A percentile compares a stretch with the other conserved stretches of the same genome.
These are phyloP conservation scores for Penicillium odoratum DNA, from an alignment of 495 filamentous ascomycete species.

Conservation along the genomic window DNA sequence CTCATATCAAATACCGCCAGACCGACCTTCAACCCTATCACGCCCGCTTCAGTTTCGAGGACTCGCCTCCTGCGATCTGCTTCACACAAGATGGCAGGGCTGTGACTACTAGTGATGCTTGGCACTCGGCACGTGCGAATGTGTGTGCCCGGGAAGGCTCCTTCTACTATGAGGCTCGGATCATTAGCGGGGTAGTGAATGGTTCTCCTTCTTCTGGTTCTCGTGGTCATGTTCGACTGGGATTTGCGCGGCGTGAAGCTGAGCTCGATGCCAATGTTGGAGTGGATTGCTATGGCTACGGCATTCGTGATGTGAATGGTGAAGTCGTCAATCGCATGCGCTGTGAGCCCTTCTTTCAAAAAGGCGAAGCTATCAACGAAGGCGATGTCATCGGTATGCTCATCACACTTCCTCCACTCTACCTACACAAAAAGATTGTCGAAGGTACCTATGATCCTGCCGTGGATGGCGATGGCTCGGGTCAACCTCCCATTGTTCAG, in stretches of 20 bases:
- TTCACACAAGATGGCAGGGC: constrained; percentile 45
- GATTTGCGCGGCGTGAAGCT: constrained; percentile 87
- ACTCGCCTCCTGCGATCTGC: constrained; percentile 69
- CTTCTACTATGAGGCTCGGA: constrained; percentile 91
- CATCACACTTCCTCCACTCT: constrained; percentile 82
- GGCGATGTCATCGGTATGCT: constrained; percentile 96
- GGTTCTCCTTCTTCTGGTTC: constrained; percentile 30
- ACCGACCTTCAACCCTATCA: constrained; percentile 81
- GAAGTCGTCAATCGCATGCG: constrained; percentile 94
- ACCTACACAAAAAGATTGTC: constrained; percentile 83
- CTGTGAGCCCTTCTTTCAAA: constrained; percentile 80
- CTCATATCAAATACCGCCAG: constrained; percentile 83
- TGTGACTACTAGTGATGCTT: constrained; percentile 45
- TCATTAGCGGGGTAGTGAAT: constrained; percentile 65
- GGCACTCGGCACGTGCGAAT: constrained; percentile 68
- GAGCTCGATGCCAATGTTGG: constrained; percentile 91
- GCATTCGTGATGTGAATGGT: constrained; percentile 81
- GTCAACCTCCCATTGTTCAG: constrained; percentile 31
- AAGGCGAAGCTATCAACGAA: constrained; percentile 67
- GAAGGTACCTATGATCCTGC: constrained; percentile 83
- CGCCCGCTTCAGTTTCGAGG: constrained; percentile 85
- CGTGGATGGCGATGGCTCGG: constrained; percentile 52
- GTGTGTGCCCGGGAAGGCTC: constrained; percentile 87
- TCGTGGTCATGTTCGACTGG: constrained; percentile 83
- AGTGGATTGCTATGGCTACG: constrained; percentile 96